Evolutionary conservation across 345 rosid species (phyloP).

Genomic region (Noccaea caerulescens): DNA sequence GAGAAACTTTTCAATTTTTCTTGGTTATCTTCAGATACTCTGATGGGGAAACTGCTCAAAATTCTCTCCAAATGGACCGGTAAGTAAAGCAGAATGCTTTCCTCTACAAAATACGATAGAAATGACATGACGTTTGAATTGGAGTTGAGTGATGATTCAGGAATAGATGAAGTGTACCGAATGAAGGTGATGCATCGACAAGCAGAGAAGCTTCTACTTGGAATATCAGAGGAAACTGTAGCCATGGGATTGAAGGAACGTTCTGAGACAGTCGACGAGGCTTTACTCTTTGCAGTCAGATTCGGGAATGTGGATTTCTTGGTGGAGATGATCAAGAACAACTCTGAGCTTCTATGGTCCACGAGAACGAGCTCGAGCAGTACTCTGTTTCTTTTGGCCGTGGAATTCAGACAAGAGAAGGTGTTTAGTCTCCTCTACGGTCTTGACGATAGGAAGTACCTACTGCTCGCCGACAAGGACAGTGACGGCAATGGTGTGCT

Average conservation of each 20-base stretch:
- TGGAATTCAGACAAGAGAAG: conserved; percentile 43
- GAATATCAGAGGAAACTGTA: conserved; percentile 39
- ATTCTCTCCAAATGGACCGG: conserved; percentile 38
- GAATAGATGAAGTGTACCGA: conserved; percentile 36
- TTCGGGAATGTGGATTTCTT: conserved; percentile 43
- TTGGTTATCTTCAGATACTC: conserved; percentile 13
- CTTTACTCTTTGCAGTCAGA: conserved; percentile 41
- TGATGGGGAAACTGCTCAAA: conserved; percentile 27
- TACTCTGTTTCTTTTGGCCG: conserved; percentile 45
- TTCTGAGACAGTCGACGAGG: conserved; percentile 36
- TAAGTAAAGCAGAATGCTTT: conserved; percentile 11
- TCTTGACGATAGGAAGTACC: conserved; percentile 37
- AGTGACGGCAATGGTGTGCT: conserved; percentile 32
- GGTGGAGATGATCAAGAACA: conserved; percentile 41
- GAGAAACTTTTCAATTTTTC: background rate
- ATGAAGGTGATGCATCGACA: conserved; percentile 40
- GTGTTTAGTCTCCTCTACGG: conserved; percentile 42
- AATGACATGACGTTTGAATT: background rate
- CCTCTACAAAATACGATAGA: background rate
- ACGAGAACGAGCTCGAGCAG: conserved; percentile 37
- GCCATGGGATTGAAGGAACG: conserved; percentile 37
- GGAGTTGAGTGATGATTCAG: conserved; percentile 26
- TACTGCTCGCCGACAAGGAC: conserved; percentile 40
- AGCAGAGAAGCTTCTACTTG: conserved; percentile 36
- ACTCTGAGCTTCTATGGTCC: conserved; percentile 44